Percentiles rank a stretch among this genome's conserved stretches.
Conservation (phyloP, 2,329 filamentous ascomycete species). For the Paecilomyces niveus region DNA sequence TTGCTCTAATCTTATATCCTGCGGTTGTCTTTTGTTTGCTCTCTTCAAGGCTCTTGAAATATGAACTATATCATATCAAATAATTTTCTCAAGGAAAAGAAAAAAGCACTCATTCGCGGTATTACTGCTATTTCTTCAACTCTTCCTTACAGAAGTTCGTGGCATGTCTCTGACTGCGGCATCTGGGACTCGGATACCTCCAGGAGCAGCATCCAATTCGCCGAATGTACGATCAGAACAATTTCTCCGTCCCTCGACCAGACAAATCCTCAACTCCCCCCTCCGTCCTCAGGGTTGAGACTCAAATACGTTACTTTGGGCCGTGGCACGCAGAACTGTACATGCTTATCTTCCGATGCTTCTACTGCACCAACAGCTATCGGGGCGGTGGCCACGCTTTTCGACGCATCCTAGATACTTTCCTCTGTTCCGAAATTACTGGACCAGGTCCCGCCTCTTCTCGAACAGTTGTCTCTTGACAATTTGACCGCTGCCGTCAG, state of each 20-base stretch:
- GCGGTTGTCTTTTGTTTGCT: neutral
- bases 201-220: neutral
- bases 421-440: constrained; percentile 17
- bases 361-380: constrained; percentile 27
- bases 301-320: constrained; percentile 42
- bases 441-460: constrained; percentile 18
- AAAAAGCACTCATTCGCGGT: neutral
- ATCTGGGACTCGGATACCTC: neutral
- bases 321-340: constrained; percentile 46
- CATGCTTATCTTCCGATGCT: constrained; percentile 26
- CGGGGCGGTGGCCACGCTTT: constrained; percentile 41
- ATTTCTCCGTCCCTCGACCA: constrained; percentile 8
- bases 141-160: neutral
- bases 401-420: constrained; percentile 36
- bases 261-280: constrained; percentile 20
- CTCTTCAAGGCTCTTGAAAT: neutral
- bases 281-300: constrained; percentile 17
- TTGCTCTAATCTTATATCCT: neutral
- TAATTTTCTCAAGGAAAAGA: no score
- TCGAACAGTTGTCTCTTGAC: constrained; percentile 15
- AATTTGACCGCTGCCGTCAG: constrained; percentile 20
- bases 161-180: neutral
- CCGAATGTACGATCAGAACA: neutral
- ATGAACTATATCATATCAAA: neutral
- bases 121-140: neutral